Evolutionary conservation across 2,329 filamentous ascomycete genomes (phyloP).

Genomic region (Colletotrichum lentis): DNA sequence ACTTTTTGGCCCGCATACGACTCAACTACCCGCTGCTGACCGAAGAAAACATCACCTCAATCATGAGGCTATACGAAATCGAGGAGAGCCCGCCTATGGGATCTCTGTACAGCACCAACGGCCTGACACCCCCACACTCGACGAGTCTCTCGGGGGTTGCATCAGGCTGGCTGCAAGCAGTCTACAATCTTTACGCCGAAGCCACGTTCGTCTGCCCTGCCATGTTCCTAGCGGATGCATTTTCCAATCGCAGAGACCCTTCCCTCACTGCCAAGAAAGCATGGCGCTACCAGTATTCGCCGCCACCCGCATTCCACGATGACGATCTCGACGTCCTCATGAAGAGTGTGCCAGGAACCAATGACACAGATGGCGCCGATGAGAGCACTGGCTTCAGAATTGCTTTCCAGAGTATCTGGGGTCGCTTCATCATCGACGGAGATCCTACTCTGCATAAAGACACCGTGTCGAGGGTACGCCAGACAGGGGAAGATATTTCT

Average conservation of each 20-base stretch:
- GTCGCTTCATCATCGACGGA: neutral
- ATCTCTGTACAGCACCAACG: slow-evolving; percentile 44
- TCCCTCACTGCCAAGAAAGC: slow-evolving; percentile 35
- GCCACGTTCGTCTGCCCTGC: slow-evolving; percentile 63
- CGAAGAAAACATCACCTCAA: neutral
- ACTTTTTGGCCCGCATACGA: neutral
- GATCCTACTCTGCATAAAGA: neutral
- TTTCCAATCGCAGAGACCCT: slow-evolving; percentile 29
- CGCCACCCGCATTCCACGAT: slow-evolving; percentile 51
- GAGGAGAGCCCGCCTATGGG: neutral
- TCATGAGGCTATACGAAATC: neutral
- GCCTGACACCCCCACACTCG: slow-evolving; percentile 46
- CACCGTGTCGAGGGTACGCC: neutral
- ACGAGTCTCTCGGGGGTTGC: slow-evolving; percentile 56
- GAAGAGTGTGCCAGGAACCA: neutral
- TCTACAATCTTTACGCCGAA: slow-evolving; percentile 62
- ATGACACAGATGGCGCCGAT: neutral
- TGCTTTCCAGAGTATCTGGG: neutral
- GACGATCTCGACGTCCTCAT: slow-evolving; percentile 44
- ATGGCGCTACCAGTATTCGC: slow-evolving; percentile 60
- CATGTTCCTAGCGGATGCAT: slow-evolving; percentile 63
- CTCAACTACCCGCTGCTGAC: neutral
- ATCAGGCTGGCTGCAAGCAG: slow-evolving; percentile 63
- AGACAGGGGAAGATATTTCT: neutral
- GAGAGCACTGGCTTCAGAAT: neutral